Base-by-base conservation (phyloP, 768 basidiomycete species). In the Arthromyces matolae region DNA sequence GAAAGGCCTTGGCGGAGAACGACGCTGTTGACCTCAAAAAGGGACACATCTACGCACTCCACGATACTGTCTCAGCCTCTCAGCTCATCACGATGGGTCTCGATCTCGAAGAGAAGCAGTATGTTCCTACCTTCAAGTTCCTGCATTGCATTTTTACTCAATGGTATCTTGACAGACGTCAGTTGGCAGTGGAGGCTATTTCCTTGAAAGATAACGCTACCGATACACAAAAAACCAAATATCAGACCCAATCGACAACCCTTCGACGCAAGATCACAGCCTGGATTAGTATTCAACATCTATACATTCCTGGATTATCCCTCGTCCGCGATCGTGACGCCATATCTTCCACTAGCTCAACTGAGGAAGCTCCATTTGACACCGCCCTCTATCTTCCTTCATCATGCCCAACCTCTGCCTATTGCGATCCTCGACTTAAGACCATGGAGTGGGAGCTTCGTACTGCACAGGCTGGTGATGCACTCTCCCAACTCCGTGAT, bases 101-200 rank as follows among this genome's bases (percentile, higher is more conserved):
- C 2, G 58, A 59, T 8, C 31, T 54, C 7, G 51, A 59, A 25
- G 51, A 54, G 22, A 53, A 57, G 32, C 53, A 57, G 58, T 59
- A 29, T 25, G 53, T 53, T 1, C 16, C 34, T 16, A 22, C n/a
- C n/a, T n/a, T n/a, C n/a, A n/a, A n/a, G 7, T 22, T 22, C 9
- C 8, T n/a, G 23, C 23, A 18, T 31, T 13, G 40, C n/a, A 13
- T 22, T 14, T 36, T 7, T 8, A 16, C 14, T 37, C 23, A 29
- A 6, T 31, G 7, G 22, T 19, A 28, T 5, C 22, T 13, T 13
- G 8, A 9, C 29, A 51, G 49, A 32, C 23, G 40, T 25, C 19
- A 25, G 12, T 38, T 51, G 9, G 37, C 23, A 4, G 20, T 10
- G 8, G 35, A 50, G n/a, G 38, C 18, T 27, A 8, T 40, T 32